Evolutionary conservation across 1,139 yeast species (phyloP).

Genomic region (Lodderomyces margitis): DNA sequence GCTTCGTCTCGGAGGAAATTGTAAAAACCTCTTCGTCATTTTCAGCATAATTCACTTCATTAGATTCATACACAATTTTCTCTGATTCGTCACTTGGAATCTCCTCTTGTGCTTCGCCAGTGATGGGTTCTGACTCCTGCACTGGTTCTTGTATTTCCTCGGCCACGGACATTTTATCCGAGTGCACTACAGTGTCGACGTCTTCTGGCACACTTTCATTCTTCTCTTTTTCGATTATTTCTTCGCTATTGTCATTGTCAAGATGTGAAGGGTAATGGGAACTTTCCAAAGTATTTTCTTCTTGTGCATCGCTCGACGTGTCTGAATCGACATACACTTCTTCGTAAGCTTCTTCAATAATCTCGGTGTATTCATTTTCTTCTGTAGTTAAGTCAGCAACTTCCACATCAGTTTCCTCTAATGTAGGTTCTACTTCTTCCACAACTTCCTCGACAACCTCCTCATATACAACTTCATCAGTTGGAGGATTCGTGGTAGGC

Average conservation of each 20-base stretch:
- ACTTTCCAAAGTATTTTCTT: not conserved
- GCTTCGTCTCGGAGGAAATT: not conserved
- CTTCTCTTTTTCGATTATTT: not conserved
- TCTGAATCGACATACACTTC: not conserved
- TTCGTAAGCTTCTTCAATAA: not conserved
- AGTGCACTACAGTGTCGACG: not conserved
- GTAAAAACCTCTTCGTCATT: not conserved
- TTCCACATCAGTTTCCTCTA: slow-evolving; percentile 9
- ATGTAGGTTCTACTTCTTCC: not conserved
- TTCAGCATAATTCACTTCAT: not conserved
- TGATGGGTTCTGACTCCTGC: not conserved
- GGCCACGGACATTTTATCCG: not conserved
- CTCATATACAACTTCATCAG: not conserved
- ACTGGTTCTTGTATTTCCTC: not conserved
- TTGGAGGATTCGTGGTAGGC: not conserved
- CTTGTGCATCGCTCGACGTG: not conserved
- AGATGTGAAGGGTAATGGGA: not conserved
- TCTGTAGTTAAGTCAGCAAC: slow-evolving; percentile 10
- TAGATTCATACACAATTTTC: not conserved
- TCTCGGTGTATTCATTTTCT: slow-evolving; percentile 2
- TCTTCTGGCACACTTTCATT: not conserved
- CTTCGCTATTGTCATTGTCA: not conserved
- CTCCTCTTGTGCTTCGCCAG: not conserved
- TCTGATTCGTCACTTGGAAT: not conserved
- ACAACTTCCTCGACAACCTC: slow-evolving; percentile 7